phyloP scores from a whole-genome alignment of 2,329 filamentous ascomycete genomes.

The Penicillium sp. region DNA sequence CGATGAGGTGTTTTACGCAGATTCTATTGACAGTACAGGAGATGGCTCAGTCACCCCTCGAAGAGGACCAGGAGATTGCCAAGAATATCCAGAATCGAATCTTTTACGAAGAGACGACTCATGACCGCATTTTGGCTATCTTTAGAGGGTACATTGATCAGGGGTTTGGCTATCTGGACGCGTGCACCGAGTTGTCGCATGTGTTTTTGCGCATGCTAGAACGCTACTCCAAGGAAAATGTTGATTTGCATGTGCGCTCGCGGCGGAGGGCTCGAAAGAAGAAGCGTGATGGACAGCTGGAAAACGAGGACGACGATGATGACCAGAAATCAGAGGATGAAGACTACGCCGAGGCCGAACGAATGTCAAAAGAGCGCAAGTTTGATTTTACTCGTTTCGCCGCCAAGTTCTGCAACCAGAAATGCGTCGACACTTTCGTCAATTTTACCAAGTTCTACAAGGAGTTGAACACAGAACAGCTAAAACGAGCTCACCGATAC shows the following conservation, averaged over 20 bases:
- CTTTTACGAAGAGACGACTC: constrained; percentile 97
- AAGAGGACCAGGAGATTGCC: constrained; percentile 97
- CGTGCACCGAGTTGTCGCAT: constrained; percentile 86
- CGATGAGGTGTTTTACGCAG: constrained; percentile 94
- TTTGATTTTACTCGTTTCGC: constrained; percentile 91
- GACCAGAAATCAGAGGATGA: constrained; percentile 70
- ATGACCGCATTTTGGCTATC: constrained; percentile 82
- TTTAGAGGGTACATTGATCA: constrained; percentile 89
- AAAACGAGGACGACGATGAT: constrained; percentile 53
- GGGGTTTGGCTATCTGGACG: constrained; percentile 90
- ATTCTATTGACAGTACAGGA: constrained; percentile 91
- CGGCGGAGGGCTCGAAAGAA: constrained; percentile 74
- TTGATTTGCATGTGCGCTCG: constrained; percentile 89
- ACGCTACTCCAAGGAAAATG: constrained; percentile 91
- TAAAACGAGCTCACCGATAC: constrained; percentile 91
- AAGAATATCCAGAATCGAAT: constrained; percentile 96
- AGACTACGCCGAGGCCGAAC: constrained; percentile 73
- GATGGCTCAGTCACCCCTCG: constrained; percentile 80
- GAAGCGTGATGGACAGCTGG: constrained; percentile 56
- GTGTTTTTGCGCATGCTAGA: constrained; percentile 93
- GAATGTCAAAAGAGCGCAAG: constrained; percentile 78
- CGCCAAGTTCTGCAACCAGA: constrained; percentile 79
- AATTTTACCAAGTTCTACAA: constrained; percentile 78
- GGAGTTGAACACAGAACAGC: constrained; percentile 77
- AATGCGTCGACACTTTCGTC: constrained; percentile 87